Base-by-base conservation (phyloP, 1,284 basidiomycete genomes). In the Puccinia hordei region DNA sequence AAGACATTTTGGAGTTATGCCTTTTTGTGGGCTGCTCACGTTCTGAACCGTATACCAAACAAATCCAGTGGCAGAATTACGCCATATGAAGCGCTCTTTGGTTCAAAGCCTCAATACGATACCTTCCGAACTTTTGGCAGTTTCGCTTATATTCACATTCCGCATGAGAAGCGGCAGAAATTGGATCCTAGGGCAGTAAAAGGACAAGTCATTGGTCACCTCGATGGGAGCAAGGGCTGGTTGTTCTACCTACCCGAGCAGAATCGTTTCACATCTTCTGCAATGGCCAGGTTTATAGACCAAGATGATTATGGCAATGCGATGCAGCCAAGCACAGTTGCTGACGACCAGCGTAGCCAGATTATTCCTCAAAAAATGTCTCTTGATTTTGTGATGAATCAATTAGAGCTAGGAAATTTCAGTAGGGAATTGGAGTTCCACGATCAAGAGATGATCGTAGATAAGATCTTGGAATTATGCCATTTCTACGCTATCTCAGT, bases 1-100 rank as follows among this genome's bases (percentile, higher is more conserved):
- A 51, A 63, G 17, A 51, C 1, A 19, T 75, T 75, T 33, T 75
- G 73, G 73, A 13, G 24, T 4, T 75, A 44, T 30, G 57, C 57
- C 10, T 63, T 63, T 30, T 4, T 27, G 24, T 63, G 57, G 59
- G 73, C 71, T 6, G 71, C 9, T 8, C 49, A 73, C 49, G 27
- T 55, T 19, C n/a, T 41, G 2, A 73, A 73, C 17, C 44, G 30
- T 6, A 17, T 65, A 1, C 57, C 30, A 2, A 46, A 44, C n/a
- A 46, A 41, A 24, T 5, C 22, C 1, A 44, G 53, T 13, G 41
- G 55, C 22, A 24, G 63, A 6, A 63, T n/a, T 15, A 75, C 73
- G 22, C 73, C 57, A 1, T 38, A n/a, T n/a, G 57, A 75, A 46
- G 6, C 8, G 8, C 17, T 75, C 13, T 75, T 75, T 41, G 30